phyloP scores from a whole-genome alignment of 2,329 filamentous ascomycete genomes.

The Calonectria pseudoturangicola region DNA sequence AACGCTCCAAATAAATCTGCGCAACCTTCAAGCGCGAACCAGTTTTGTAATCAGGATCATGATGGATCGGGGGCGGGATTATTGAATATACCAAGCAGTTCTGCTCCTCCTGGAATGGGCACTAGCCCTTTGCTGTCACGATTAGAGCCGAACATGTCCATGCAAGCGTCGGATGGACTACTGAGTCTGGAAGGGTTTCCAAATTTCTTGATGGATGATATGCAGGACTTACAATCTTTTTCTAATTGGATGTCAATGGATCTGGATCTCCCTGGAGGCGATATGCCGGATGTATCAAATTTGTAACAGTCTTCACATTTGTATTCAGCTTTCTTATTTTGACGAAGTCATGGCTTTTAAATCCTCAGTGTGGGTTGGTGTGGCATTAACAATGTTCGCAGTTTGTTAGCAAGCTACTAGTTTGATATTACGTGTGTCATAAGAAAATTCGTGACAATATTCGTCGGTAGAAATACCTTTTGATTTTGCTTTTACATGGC shows the following conservation, averaged over 20 bases:
- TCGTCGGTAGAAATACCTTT: no score
- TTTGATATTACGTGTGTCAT: no score
- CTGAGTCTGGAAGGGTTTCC: not conserved
- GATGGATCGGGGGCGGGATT: not conserved
- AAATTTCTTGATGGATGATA: conserved; percentile 21
- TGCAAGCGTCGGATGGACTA: not conserved
- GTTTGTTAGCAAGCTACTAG: no score
- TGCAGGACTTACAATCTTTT: not conserved
- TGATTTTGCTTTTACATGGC: no score
- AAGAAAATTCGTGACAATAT: no score
- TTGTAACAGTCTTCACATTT: not conserved
- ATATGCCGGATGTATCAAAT: conserved; percentile 20
- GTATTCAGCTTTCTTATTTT: no score
- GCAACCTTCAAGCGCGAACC: not conserved
- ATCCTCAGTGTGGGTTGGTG: no score
- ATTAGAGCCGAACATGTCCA: not conserved
- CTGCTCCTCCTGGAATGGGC: not conserved
- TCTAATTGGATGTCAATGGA: conserved; percentile 28
- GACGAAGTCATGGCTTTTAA: no score
- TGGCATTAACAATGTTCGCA: no score
- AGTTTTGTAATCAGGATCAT: not conserved
- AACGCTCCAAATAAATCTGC: not conserved
- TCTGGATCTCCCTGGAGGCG: conserved; percentile 8
- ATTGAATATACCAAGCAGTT: not conserved
- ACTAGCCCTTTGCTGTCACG: not conserved